These are phyloP conservation scores for Biscogniauxia marginata DNA, from an alignment of 2,329 filamentous ascomycete species.

Conservation along the genomic window DNA sequence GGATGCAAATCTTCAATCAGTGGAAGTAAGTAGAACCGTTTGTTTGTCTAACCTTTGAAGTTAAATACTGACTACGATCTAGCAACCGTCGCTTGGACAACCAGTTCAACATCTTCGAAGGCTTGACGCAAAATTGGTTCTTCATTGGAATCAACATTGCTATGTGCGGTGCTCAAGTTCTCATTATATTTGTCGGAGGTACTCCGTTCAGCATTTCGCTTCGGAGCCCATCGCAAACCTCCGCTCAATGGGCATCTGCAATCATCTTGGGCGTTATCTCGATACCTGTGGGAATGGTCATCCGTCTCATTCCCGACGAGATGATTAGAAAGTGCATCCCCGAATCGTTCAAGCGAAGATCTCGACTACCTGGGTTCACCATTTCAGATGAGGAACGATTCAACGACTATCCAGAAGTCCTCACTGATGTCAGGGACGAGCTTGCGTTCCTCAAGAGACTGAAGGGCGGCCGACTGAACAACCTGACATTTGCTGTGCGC, in stretches of 20 bases:
- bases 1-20: slow-evolving; percentile 99
- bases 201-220: slow-evolving; percentile 71
- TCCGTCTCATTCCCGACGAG: slow-evolving; percentile 80
- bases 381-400: slow-evolving; percentile 67
- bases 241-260: slow-evolving; percentile 83
- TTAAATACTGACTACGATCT: slow-evolving; percentile 21
- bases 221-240: slow-evolving; percentile 54
- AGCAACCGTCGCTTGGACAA: slow-evolving; percentile 92
- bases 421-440: slow-evolving; percentile 76
- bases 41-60: slow-evolving; percentile 7
- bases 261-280: slow-evolving; percentile 82
- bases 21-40: slow-evolving; percentile 68
- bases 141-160: slow-evolving; percentile 82
- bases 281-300: slow-evolving; percentile 75
- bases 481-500: slow-evolving; percentile 74
- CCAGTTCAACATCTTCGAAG: slow-evolving; percentile 92
- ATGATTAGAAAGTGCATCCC: slow-evolving; percentile 55
- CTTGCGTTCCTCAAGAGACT: slow-evolving; percentile 76
- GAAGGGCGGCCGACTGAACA: slow-evolving; percentile 79
- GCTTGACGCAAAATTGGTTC: slow-evolving; percentile 79
- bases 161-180: slow-evolving; percentile 85
- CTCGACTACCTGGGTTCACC: slow-evolving; percentile 52
- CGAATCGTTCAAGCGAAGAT: slow-evolving; percentile 50
- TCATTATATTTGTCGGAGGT: slow-evolving; percentile 88
- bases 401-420: slow-evolving; percentile 66